Evolutionary conservation across 1,284 basidiomycete species (phyloP).

Genomic region (Ceratorhiza oryzae-sativae): DNA sequence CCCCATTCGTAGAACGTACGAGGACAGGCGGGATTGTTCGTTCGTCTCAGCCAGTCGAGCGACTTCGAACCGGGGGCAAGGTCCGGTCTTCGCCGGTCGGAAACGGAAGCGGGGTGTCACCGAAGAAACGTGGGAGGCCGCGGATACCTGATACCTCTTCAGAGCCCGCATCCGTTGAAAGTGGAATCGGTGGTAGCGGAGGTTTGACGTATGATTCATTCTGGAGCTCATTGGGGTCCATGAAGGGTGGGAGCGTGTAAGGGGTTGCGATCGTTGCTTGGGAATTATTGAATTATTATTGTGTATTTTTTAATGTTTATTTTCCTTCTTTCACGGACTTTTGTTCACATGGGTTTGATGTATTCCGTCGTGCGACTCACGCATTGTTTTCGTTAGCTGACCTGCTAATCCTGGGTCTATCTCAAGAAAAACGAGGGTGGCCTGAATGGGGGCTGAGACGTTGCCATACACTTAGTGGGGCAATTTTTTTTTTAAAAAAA

Average conservation of each 20-base stretch:
- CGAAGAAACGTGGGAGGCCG: conserved; percentile 33
- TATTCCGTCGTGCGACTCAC: no score
- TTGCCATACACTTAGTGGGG: no score
- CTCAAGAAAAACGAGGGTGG: no score
- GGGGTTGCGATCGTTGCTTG: neutral
- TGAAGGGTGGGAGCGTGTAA: conserved; percentile 1
- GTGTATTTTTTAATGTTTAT: neutral
- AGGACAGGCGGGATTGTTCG: conserved; percentile 33
- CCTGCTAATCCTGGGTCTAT: no score
- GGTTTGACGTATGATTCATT: conserved; percentile 34
- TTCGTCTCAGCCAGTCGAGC: conserved; percentile 4
- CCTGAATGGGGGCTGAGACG: no score
- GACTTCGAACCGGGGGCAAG: conserved; percentile 33
- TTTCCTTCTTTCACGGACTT: no score
- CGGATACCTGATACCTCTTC: conserved; percentile 8
- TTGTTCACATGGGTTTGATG: no score
- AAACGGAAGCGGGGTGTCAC: neutral
- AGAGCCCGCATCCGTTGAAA: neutral
- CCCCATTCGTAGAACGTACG: conserved; percentile 29
- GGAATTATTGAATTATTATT: conserved; percentile 13
- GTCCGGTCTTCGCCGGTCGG: neutral
- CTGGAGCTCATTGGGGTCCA: conserved; percentile 20
- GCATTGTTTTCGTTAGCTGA: no score
- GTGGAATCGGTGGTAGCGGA: neutral
- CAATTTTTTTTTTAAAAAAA: no score